Evolutionary conservation across 2,329 filamentous ascomycete species (phyloP).

Genomic region (Claviceps africana): DNA sequence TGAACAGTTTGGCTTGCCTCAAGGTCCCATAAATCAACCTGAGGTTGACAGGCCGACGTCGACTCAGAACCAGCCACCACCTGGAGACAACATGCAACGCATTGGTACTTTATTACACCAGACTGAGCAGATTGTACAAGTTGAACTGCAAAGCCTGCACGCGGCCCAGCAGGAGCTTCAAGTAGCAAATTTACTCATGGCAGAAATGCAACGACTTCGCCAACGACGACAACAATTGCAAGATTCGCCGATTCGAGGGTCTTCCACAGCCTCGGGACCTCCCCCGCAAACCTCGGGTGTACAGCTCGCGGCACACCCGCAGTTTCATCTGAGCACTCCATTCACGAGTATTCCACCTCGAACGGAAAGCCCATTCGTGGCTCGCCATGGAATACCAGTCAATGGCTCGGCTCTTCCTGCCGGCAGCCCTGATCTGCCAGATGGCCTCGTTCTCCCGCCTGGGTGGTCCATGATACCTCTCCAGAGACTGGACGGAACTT

Average conservation of each 20-base stretch:
- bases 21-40: constrained; percentile 12
- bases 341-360: constrained; percentile 19
- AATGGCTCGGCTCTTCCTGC: constrained; percentile 40
- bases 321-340: constrained; percentile 9
- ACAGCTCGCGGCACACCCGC: constrained; percentile 8
- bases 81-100: constrained; percentile 23
- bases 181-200: constrained; percentile 51
- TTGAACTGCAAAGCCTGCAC: constrained; percentile 50
- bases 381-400: constrained; percentile 32
- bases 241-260: constrained; percentile 13
- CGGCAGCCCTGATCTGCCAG: constrained; percentile 46
- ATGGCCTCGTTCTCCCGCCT: constrained; percentile 48
- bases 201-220: constrained; percentile 53
- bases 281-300: constrained; percentile 7
- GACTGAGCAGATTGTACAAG: constrained; percentile 54
- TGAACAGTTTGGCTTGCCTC: constrained; percentile 42
- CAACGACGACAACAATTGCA: constrained; percentile 28
- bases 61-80: constrained; percentile 6
- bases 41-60: constrained; percentile 10
- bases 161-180: constrained; percentile 53
- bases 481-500: constrained; percentile 33
- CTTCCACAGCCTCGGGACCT: constrained; percentile 5
- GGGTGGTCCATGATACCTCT: constrained; percentile 53
- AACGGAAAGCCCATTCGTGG: constrained; percentile 27
- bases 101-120: constrained; percentile 48